Evolutionary conservation across 768 basidiomycete species (phyloP), one percentile per base, ranked within the genome.

Genomic region (Leccinum truebloodii): DNA sequence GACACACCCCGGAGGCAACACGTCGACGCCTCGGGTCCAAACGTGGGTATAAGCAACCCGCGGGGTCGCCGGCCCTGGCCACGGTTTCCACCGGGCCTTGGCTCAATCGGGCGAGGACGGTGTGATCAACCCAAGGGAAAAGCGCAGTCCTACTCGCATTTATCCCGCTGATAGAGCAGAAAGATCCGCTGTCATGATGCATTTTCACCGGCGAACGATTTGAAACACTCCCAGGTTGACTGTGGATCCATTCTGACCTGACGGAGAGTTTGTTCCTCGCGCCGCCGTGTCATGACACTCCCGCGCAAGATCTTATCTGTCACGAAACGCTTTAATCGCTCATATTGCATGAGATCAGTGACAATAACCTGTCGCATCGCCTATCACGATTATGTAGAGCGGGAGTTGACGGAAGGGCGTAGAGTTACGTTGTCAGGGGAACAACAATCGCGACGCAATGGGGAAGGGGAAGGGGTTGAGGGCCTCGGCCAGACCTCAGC

Each of bases 321-420:
- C 22, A 46, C 66, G 20, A 58, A 55, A 46, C n/a, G 37, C 59
- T 2, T 13, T 55, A 55, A 58, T 59, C 49, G 39, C 54, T 56
- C 57, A 50, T 24, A 28, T 28, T 54, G 16, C 13, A 54, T 18
- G 39, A 13, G 24, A 28, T 52, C 44, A 3, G 24, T 32, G 48
- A 20, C 30, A 7, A 24, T 20, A 7, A 12, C 18, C 18, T 41
- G n/a, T 49, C 10, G 22, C 34, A 37, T 51, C 1, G 22, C 24
- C n/a, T 9, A 9, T 16, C 20, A 24, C 46, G 41, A 50, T 60
- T n/a, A 34, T 13, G 32, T 16, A 6, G 4, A 12, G 8, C 37
- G 46, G 46, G 37, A 50, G 22, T 61, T 24, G n/a, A 52, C 28
- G 49, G 30, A 26, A 22, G 28, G 52, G 6, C 18, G 18, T 32